Base-by-base conservation (phyloP, 2,329 filamentous ascomycete genomes). In the Pestalotiopsis sp. region DNA sequence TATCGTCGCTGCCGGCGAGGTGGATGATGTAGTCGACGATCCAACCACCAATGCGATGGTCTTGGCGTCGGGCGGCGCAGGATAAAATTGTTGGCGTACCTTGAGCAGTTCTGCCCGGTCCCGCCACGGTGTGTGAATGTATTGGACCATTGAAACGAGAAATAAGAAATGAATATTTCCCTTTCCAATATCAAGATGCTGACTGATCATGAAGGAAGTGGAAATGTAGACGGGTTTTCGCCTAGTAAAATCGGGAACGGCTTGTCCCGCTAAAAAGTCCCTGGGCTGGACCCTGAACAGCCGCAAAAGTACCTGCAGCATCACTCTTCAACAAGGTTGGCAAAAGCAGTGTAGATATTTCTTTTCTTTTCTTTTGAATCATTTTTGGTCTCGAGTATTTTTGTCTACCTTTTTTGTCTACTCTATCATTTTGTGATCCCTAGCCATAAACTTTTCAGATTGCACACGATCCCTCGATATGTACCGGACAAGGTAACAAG, bases 51-150 rank as follows among this genome's bases (percentile, higher is more conserved):
- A 23, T 38, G 61, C 6, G 1, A 67, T 23, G n/a, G 65, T 31
- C 14, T 20, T 56, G 45, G 64, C 36, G 25, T 67, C 67, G 68
- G 45, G 70, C 68, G 67, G 67, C 13, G 63, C 65, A 17, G 83
- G 83, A 78, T 92, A 94, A 73, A 95, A 87, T 73, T 91, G 87
- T 66, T 82, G 78, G 70, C 92, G 88, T 67, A 94, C 88, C 63
- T 83, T 79, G 68, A 93, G 85, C 70, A 95, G 87, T 77, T 94
- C 91, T 69, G 81, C 77, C 67, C 85, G 86, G 78, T 88, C 82
- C 72, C 91, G 90, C 92, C 92, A 94, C 41, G 91, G 91, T 67
- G 91, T 93, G 75, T 92, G 89, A 71, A 91, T 85, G 80, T 92
- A 93, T 76, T 90, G 89, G 36, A 91, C 89, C 90, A 92, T 92